These are phyloP conservation scores for Podospora australis DNA, from an alignment of 495 filamentous ascomycete species.

Conservation along the genomic window DNA sequence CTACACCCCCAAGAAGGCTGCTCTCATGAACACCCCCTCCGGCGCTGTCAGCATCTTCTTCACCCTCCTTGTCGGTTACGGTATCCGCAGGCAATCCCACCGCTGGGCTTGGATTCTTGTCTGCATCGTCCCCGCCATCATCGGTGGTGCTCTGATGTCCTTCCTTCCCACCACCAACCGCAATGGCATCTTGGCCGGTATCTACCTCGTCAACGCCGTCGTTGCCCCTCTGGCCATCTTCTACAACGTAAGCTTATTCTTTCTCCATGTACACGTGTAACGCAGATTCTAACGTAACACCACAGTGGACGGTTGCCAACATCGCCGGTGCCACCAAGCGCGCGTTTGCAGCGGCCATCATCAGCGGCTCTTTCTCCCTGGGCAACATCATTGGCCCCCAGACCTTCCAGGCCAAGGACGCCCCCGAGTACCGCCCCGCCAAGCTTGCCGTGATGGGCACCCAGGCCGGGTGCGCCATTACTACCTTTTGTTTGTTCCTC, in stretches of 20 bases:
- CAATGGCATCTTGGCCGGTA: conserved; percentile 51
- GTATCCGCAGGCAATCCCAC: conserved; percentile 27
- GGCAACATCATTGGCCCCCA: conserved; percentile 66
- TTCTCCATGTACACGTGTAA: not conserved
- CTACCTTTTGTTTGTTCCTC: conserved; percentile 26
- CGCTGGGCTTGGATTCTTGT: conserved; percentile 31
- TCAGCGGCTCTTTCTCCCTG: conserved; percentile 53
- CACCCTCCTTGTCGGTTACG: conserved; percentile 46
- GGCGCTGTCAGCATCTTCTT: conserved; percentile 50
- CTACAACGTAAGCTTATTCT: conserved; percentile 27
- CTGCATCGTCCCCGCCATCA: conserved; percentile 35
- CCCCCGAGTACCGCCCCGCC: conserved; percentile 54
- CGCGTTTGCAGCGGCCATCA: conserved; percentile 41
- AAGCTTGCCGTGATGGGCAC: conserved; percentile 51
- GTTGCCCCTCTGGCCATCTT: conserved; percentile 43
- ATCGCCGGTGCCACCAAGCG: conserved; percentile 33
- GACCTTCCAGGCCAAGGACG: conserved; percentile 55
- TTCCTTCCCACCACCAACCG: conserved; percentile 43
- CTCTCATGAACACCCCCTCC: conserved; percentile 55
- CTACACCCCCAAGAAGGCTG: conserved; percentile 45
- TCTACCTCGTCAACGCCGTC: conserved; percentile 59
- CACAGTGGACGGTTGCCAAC: conserved; percentile 32
- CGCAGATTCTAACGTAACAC: no score
- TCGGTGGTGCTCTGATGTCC: conserved; percentile 55
- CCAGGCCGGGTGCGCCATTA: conserved; percentile 27